Evolutionary conservation across 805 yeast species (phyloP).

Genomic region (Pichia gijzeniarum): DNA sequence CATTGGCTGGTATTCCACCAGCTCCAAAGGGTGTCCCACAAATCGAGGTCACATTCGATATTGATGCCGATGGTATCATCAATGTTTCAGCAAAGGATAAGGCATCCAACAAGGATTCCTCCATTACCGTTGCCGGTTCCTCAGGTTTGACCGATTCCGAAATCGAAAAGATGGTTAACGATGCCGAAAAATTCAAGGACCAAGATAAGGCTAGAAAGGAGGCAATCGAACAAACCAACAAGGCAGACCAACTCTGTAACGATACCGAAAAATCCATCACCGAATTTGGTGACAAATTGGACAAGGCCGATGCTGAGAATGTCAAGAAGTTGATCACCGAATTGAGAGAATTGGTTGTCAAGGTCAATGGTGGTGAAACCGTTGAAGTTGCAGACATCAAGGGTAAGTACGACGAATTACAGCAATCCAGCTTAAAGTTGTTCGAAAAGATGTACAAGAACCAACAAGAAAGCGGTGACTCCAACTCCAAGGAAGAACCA

Average conservation of each 20-base stretch:
- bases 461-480: slow-evolving; percentile 19
- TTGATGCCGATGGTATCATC: slow-evolving; percentile 90
- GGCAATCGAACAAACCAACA: slow-evolving; percentile 66
- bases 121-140: slow-evolving; percentile 66
- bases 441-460: slow-evolving; percentile 61
- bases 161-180: slow-evolving; percentile 54
- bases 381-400: slow-evolving; percentile 55
- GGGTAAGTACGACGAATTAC: slow-evolving; percentile 69
- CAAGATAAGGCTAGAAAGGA: slow-evolving; percentile 53
- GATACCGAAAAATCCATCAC: slow-evolving; percentile 84
- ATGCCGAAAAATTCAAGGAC: slow-evolving; percentile 57
- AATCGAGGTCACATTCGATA: slow-evolving; percentile 91
- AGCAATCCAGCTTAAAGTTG: slow-evolving; percentile 66
- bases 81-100: slow-evolving; percentile 78
- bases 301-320: slow-evolving; percentile 41
- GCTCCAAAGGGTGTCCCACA: slow-evolving; percentile 94
- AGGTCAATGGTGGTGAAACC: slow-evolving; percentile 45
- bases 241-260: slow-evolving; percentile 70
- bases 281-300: slow-evolving; percentile 63
- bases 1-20: slow-evolving; percentile 90
- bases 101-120: slow-evolving; percentile 71
- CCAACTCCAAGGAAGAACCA: slow-evolving; percentile 15
- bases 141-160: slow-evolving; percentile 67
- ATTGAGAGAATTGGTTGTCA: slow-evolving; percentile 59
- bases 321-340: slow-evolving; percentile 49